These are phyloP conservation scores for Pseudoneurospora amorphoporcata DNA, from an alignment of 495 filamentous ascomycete species.

Conservation along the genomic window DNA sequence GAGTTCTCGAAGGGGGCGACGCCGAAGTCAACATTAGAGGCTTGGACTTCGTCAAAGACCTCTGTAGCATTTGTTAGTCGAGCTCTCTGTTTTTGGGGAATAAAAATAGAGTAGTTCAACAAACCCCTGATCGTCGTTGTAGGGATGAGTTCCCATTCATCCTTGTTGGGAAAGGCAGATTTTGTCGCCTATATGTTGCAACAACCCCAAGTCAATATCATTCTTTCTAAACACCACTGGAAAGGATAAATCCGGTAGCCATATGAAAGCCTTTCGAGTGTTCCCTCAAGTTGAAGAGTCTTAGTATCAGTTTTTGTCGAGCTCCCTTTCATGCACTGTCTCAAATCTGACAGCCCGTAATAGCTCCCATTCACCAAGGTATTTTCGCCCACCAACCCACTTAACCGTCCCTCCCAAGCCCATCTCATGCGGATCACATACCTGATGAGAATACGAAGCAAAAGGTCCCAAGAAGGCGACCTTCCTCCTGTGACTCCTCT, in stretches of 20 bases:
- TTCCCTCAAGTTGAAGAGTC: neutral
- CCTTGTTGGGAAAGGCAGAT: slow-evolving; percentile 42
- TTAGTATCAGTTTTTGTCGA: neutral
- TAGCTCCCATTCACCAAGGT: neutral
- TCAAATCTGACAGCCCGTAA: neutral
- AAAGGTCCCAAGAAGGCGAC: slow-evolving; percentile 80
- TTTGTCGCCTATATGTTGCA: slow-evolving; percentile 52
- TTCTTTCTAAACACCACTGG: neutral
- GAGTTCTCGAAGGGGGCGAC: slow-evolving; percentile 96
- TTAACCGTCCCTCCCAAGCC: neutral
- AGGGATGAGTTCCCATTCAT: slow-evolving; percentile 45
- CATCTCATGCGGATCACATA: slow-evolving; percentile 41
- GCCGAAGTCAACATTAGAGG: slow-evolving; percentile 49
- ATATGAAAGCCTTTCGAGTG: neutral
- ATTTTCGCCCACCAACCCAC: neutral
- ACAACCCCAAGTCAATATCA: neutral
- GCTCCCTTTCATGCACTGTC: neutral
- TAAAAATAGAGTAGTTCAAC: neutral
- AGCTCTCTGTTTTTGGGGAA: no score
- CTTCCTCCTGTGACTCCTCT: slow-evolving; percentile 1
- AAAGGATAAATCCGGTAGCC: neutral
- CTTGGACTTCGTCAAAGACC: slow-evolving; percentile 70
- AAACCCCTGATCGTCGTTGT: slow-evolving; percentile 54
- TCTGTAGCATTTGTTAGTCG: slow-evolving; percentile 33
- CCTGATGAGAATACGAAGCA: slow-evolving; percentile 89